phyloP scores from a whole-genome alignment of 495 filamentous ascomycete species.

The Annulohypoxylon maeteangense region DNA sequence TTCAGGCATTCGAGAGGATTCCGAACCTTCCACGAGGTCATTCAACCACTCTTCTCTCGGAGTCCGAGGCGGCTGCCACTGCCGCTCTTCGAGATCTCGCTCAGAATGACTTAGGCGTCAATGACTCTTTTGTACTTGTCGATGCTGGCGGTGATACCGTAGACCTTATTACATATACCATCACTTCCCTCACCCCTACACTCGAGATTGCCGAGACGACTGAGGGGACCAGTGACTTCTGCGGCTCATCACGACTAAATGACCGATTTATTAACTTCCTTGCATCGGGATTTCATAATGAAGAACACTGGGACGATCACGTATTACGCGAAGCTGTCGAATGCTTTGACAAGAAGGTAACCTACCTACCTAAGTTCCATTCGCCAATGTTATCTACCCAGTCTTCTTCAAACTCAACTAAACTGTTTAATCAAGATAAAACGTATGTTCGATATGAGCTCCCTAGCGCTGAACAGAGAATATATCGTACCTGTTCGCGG shows the following conservation, averaged over 20 bases:
- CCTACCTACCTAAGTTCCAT: too few relatives aligned
- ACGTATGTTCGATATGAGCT: background rate
- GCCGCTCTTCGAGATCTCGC: background rate
- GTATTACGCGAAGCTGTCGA: background rate
- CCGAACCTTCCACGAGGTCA: background rate
- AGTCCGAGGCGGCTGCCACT: background rate
- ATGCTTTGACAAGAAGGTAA: background rate
- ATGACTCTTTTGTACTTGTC: background rate
- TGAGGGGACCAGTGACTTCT: background rate
- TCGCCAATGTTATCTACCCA: background rate
- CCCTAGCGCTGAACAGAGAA: background rate
- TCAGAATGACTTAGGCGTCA: background rate
- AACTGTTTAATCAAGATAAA: background rate
- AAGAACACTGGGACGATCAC: background rate
- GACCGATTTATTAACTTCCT: background rate
- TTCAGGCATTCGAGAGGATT: background rate
- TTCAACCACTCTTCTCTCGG: background rate
- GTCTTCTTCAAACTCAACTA: background rate
- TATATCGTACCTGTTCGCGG: background rate
- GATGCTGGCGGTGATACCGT: background rate
- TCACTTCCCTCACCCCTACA: background rate
- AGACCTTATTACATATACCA: constrained; percentile 1
- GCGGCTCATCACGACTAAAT: background rate
- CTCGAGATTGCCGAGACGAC: background rate
- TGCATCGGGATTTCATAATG: background rate